These are phyloP conservation scores for Epicoccum nigrum DNA, from an alignment of 2,329 filamentous ascomycete species.

Conservation along the genomic window DNA sequence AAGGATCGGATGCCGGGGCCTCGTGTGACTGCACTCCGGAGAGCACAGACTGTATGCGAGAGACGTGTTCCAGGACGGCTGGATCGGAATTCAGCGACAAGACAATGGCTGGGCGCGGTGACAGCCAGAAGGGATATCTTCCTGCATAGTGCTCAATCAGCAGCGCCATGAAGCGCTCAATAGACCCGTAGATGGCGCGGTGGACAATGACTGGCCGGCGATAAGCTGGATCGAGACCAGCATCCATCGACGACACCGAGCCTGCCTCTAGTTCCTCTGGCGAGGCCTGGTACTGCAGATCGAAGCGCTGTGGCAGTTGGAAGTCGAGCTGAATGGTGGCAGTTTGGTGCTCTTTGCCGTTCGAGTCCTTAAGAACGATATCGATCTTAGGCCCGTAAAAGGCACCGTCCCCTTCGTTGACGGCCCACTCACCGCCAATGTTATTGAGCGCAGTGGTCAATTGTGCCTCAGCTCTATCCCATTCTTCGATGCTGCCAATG, in stretches of 20 bases:
- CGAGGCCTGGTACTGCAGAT: conserved; percentile 74
- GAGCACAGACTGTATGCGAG: conserved; percentile 47
- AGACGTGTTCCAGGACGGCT: conserved; percentile 57
- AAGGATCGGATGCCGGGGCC: conserved; percentile 12
- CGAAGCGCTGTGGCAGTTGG: conserved; percentile 83
- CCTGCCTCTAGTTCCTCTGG: conserved; percentile 66
- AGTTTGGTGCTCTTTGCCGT: conserved; percentile 84
- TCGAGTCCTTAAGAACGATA: conserved; percentile 76
- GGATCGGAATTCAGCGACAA: conserved; percentile 71
- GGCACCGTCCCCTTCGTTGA: conserved; percentile 83
- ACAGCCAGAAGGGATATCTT: conserved; percentile 85
- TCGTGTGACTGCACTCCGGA: conserved; percentile 32
- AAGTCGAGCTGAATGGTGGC: conserved; percentile 91
- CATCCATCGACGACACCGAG: conserved; percentile 54
- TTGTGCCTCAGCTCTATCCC: conserved; percentile 70
- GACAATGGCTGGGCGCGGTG: conserved; percentile 76
- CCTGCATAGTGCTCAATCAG: conserved; percentile 83
- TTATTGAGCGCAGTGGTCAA: conserved; percentile 67
- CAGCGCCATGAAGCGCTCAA: conserved; percentile 84
- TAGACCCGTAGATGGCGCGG: conserved; percentile 80
- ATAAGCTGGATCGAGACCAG: conserved; percentile 29
- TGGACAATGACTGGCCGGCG: conserved; percentile 77
- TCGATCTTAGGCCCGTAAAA: conserved; percentile 95
- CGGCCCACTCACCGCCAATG: conserved; percentile 70
- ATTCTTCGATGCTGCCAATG: conserved; percentile 76